A percentile compares a stretch with the other conserved stretches of the same genome.
phyloP scores from a whole-genome alignment of 2,329 filamentous ascomycete species.

The Neonectria coccinea region DNA sequence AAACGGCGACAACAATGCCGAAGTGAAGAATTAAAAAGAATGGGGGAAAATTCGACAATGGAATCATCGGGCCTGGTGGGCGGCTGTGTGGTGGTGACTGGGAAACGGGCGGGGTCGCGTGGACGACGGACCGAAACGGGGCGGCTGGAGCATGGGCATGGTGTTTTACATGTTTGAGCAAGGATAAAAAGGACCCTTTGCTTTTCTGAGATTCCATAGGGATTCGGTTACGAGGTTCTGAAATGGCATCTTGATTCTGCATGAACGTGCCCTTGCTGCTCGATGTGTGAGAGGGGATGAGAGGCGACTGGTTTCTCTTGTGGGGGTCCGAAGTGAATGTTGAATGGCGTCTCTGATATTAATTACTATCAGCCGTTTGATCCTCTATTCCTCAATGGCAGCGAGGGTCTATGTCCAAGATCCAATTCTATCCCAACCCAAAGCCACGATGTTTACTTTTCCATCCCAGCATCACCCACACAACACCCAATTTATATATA shows the following conservation, averaged over 20 bases:
- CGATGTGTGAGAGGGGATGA: background rate
- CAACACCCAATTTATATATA: background rate
- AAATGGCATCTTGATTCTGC: conserved; percentile 53
- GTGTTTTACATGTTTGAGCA: conserved; percentile 53
- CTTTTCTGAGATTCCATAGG: conserved; percentile 49
- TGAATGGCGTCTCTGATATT: background rate
- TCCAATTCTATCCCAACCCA: background rate
- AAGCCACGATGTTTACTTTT: background rate
- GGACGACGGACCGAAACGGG: conserved; percentile 34
- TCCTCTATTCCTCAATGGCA: background rate
- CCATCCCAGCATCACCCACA: background rate
- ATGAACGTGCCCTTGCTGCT: conserved; percentile 34
- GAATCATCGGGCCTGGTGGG: conserved; percentile 21
- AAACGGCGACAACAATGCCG: conserved; percentile 22
- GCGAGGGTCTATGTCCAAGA: background rate
- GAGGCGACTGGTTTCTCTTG: background rate
- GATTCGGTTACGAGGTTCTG: conserved; percentile 49
- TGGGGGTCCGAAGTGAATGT: background rate
- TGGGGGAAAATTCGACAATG: conserved; percentile 2
- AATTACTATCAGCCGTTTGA: conserved; percentile 3
- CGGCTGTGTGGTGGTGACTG: conserved; percentile 24
- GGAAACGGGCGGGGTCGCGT: conserved; percentile 36
- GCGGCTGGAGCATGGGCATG: conserved; percentile 52
- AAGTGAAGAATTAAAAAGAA: conserved; percentile 22
- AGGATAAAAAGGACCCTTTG: conserved; percentile 45